These are phyloP conservation scores for Penicillium odoratum DNA, from an alignment of 495 filamentous ascomycete species.

Conservation along the genomic window DNA sequence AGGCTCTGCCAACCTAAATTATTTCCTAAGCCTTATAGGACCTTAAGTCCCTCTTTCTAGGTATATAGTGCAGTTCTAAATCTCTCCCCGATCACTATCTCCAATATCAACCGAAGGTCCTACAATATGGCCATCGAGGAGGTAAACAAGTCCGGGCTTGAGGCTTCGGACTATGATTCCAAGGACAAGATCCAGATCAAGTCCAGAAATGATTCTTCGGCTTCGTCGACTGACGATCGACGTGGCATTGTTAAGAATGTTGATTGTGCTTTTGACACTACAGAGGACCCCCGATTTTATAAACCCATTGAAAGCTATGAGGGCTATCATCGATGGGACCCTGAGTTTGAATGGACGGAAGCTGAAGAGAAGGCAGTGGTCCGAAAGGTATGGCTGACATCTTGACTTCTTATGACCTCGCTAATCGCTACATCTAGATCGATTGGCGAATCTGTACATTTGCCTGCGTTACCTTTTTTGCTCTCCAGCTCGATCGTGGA, in stretches of 20 bases:
- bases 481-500: constrained; percentile 75
- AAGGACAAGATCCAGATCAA: constrained; percentile 15
- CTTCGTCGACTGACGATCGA: constrained; percentile 20
- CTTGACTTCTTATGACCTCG: background rate
- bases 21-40: constrained; percentile 8
- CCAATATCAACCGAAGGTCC: background rate
- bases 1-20: background rate
- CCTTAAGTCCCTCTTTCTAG: background rate
- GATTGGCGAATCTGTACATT: constrained; percentile 59
- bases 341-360: constrained; percentile 68
- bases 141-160: constrained; percentile 3
- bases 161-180: constrained; percentile 2
- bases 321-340: constrained; percentile 74
- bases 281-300: constrained; percentile 49
- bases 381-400: constrained; percentile 50
- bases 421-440: constrained; percentile 35
- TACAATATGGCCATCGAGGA: constrained; percentile 25
- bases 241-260: constrained; percentile 17
- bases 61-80: background rate
- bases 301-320: constrained; percentile 64
- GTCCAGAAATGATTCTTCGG: constrained; percentile 23
- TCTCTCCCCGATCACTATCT: background rate
- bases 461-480: constrained; percentile 80
- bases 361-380: constrained; percentile 68
- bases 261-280: constrained; percentile 39